These are phyloP conservation scores for Russula virescens DNA, from an alignment of 768 basidiomycete species.

Conservation along the genomic window DNA sequence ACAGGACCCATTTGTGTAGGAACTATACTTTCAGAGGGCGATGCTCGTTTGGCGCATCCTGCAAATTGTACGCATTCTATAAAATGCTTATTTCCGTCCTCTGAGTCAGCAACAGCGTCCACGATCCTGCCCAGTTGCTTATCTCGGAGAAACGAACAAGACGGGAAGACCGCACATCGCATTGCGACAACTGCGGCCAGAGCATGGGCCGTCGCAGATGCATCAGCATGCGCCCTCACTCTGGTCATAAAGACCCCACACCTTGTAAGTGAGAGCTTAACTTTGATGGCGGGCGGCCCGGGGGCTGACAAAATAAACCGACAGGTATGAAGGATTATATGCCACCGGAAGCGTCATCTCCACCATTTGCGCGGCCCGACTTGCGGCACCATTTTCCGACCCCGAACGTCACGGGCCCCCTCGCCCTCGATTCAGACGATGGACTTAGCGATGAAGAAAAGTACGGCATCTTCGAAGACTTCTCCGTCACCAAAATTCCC, in stretches of 20 bases:
- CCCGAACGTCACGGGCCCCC: neutral
- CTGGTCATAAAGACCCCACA: neutral
- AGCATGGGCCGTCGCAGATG: neutral
- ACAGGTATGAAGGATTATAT: too few species aligned
- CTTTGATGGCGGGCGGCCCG: neutral
- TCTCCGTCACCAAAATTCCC: neutral
- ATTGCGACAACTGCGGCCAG: neutral
- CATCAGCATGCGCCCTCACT: neutral
- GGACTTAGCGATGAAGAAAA: neutral
- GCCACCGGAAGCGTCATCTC: neutral
- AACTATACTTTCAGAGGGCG: too few species aligned
- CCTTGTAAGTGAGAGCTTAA: neutral
- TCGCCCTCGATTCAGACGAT: neutral
- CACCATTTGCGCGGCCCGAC: neutral
- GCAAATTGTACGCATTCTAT: too few species aligned
- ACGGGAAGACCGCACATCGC: too few species aligned
- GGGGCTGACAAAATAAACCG: too few species aligned
- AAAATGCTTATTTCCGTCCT: too few species aligned
- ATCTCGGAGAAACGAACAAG: neutral
- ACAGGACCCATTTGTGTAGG: too few species aligned
- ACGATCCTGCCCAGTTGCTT: neutral
- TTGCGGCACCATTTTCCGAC: neutral
- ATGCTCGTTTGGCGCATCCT: too few species aligned
- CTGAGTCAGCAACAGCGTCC: too few species aligned
- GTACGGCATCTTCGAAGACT: neutral